Conservation (phyloP, 2,329 filamentous ascomycete genomes). For the Alternaria brassicae region DNA sequence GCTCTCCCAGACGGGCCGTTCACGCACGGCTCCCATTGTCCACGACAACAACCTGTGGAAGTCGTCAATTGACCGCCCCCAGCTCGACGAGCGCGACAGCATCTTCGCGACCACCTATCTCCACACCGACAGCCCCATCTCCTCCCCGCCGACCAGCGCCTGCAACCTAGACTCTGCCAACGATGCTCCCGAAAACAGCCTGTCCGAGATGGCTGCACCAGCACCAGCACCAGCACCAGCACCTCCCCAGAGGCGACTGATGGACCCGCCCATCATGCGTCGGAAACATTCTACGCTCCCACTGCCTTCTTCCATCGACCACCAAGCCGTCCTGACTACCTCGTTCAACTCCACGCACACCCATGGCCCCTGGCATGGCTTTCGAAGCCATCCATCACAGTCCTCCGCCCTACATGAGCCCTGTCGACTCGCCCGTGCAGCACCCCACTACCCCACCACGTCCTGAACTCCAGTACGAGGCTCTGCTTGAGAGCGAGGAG, state of each 20-base stretch:
- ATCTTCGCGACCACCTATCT: conserved; percentile 70
- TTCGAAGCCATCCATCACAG: conserved; percentile 34
- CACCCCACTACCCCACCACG: conserved; percentile 41
- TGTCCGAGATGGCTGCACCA: conserved; percentile 41
- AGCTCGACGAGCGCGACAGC: conserved; percentile 67
- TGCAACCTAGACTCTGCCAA: conserved; percentile 26
- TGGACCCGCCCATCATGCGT: conserved; percentile 41
- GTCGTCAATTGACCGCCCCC: conserved; percentile 54
- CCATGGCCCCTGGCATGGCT: conserved; percentile 30
- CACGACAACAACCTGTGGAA: conserved; percentile 46
- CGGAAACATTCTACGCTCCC: conserved; percentile 38
- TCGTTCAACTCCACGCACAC: conserved; percentile 41
- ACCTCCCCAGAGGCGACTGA: conserved; percentile 43
- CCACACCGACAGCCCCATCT: conserved; percentile 57
- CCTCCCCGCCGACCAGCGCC: conserved; percentile 46
- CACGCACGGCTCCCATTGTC: conserved; percentile 48
- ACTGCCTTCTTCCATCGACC: conserved; percentile 36
- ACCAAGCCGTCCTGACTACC: conserved; percentile 41
- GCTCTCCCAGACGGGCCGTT: conserved; percentile 49
- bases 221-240: conserved; percentile 36
- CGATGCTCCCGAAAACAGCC: conserved; percentile 38
- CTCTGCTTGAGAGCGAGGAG: conserved; percentile 48
- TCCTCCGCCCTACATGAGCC: conserved; percentile 49
- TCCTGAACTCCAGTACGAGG: conserved; percentile 34
- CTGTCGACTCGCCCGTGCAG: conserved; percentile 46